These are phyloP conservation scores for Ceratocystis alfenasii DNA, from an alignment of 2,329 filamentous ascomycete genomes.

Conservation along the genomic window DNA sequence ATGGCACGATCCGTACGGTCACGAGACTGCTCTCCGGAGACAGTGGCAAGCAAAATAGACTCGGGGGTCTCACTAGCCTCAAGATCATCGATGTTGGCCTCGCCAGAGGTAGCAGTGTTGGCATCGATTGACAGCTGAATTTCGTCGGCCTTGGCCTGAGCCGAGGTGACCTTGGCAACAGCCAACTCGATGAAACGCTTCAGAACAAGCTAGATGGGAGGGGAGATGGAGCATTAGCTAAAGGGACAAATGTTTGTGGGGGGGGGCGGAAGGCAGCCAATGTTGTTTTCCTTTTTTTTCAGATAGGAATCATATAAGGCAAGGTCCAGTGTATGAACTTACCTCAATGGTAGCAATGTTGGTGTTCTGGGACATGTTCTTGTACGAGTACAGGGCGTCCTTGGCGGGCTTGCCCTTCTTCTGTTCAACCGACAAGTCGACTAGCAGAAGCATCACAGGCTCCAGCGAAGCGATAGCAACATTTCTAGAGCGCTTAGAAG, in stretches of 20 bases:
- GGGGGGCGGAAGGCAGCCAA: too few relatives aligned
- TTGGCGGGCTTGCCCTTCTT: conserved; percentile 98
- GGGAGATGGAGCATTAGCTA: not conserved
- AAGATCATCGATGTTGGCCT: conserved; percentile 73
- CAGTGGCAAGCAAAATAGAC: conserved; percentile 92
- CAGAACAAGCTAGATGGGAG: conserved; percentile 56
- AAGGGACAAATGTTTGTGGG: not conserved
- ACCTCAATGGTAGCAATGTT: conserved; percentile 95
- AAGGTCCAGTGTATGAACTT: not conserved
- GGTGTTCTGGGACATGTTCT: conserved; percentile 98
- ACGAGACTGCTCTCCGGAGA: conserved; percentile 93
- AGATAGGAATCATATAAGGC: not conserved
- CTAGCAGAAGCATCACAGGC: conserved; percentile 95
- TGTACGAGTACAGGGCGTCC: conserved; percentile 98
- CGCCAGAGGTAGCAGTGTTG: conserved; percentile 45
- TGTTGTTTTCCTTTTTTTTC: not conserved
- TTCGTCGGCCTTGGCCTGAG: conserved; percentile 91
- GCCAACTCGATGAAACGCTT: conserved; percentile 97
- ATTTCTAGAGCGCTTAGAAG: conserved; percentile 94
- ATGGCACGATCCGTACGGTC: conserved; percentile 97
- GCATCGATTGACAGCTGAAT: conserved; percentile 80
- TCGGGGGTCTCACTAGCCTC: conserved; percentile 96
- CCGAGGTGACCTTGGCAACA: conserved; percentile 88
- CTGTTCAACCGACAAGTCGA: conserved; percentile 91
- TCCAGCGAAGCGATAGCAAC: conserved; percentile 91